phyloP scores from a whole-genome alignment of 192 early-diverging fungal species.

The Gigaspora rosea region DNA sequence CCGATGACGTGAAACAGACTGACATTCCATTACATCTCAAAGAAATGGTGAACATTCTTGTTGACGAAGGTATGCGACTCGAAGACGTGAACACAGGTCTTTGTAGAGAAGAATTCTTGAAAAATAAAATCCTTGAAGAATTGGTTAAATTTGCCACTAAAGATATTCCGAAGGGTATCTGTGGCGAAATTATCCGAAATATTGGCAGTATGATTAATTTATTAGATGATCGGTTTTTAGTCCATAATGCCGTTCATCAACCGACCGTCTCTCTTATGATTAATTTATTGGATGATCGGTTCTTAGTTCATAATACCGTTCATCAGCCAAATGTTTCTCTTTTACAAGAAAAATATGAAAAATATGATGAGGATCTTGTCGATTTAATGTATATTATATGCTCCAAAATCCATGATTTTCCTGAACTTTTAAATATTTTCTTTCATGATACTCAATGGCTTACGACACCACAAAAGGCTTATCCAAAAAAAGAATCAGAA shows the following conservation, averaged over 20 bases:
- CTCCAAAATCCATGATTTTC: slow-evolving; percentile 78
- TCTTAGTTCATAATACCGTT: slow-evolving; percentile 87
- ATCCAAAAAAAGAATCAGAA: slow-evolving; percentile 24
- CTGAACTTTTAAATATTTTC: slow-evolving; percentile 72
- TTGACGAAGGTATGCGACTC: slow-evolving; percentile 80
- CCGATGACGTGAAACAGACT: slow-evolving; percentile 64
- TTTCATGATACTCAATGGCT: slow-evolving; percentile 72
- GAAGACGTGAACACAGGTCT: slow-evolving; percentile 76
- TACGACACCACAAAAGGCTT: slow-evolving; percentile 52
- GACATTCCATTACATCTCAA: slow-evolving; percentile 75
- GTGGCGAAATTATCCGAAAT: slow-evolving; percentile 78
- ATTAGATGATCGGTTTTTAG: slow-evolving; percentile 85
- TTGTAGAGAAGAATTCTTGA: slow-evolving; percentile 89
- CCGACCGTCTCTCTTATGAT: slow-evolving; percentile 82
- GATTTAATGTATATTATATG: slow-evolving; percentile 78
- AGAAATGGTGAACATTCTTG: slow-evolving; percentile 84
- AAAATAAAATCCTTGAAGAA: slow-evolving; percentile 76
- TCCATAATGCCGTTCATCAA: slow-evolving; percentile 87
- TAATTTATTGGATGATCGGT: slow-evolving; percentile 81
- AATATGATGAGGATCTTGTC: slow-evolving; percentile 64
- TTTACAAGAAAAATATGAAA: slow-evolving; percentile 51
- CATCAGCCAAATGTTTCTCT: slow-evolving; percentile 83
- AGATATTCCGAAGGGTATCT: slow-evolving; percentile 79
- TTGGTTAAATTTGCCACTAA: slow-evolving; percentile 76
- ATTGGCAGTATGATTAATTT: slow-evolving; percentile 80